Evolutionary conservation across 1,284 basidiomycete species (phyloP).

Genomic region (Heterobasidion annosum): DNA sequence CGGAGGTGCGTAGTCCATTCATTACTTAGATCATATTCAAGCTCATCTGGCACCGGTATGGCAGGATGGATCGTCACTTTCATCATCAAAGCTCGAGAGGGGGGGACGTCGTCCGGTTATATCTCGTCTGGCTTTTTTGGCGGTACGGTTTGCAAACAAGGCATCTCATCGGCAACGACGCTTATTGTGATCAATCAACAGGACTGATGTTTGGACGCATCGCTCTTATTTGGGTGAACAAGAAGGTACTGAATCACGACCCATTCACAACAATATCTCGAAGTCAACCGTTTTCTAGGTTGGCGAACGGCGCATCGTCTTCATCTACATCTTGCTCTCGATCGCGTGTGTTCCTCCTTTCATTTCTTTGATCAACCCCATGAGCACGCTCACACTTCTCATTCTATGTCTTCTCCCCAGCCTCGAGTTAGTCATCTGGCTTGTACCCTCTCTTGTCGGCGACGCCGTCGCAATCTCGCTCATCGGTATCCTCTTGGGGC

Average conservation of each 20-base stretch:
- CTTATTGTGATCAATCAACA: slow-evolving; percentile 7
- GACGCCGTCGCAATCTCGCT: slow-evolving; percentile 44
- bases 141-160: slow-evolving; percentile 18
- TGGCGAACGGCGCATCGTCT: slow-evolving; percentile 14
- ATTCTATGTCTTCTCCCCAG: slow-evolving; percentile 14
- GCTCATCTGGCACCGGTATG: too few species aligned
- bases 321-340: not conserved
- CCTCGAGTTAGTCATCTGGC: slow-evolving; percentile 52
- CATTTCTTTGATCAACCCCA: not conserved
- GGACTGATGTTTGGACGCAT: slow-evolving; percentile 37
- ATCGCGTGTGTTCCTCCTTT: not conserved
- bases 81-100: slow-evolving; percentile 31
- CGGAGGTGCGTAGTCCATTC: slow-evolving; percentile 22
- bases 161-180: too few species aligned
- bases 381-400: not conserved
- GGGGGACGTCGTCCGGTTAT: slow-evolving; percentile 39
- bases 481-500: slow-evolving; percentile 40
- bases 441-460: slow-evolving; percentile 43
- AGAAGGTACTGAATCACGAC: slow-evolving; percentile 31
- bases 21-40: not conserved
- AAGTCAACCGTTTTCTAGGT: slow-evolving; percentile 28
- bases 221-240: slow-evolving; percentile 39
- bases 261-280: slow-evolving; percentile 22
- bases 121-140: slow-evolving; percentile 44
- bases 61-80: slow-evolving; percentile 40